phyloP scores from a whole-genome alignment of 1,139 yeast genomes.

The Hyphopichia wangnamkhiaoensis region DNA sequence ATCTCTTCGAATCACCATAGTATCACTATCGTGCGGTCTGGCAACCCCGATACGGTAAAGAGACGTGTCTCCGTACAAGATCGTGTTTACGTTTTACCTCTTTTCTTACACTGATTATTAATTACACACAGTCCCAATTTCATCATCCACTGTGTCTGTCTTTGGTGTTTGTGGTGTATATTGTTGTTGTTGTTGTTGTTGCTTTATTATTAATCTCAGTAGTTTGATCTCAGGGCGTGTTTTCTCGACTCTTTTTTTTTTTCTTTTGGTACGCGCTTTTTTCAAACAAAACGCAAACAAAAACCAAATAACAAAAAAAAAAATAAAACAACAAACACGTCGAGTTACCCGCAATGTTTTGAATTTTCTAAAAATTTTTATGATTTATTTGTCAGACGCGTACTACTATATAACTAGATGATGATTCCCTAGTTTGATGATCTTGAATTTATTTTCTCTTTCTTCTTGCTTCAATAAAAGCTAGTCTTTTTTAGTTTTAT shows the following conservation, averaged over 20 bases:
- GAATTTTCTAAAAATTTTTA: not conserved
- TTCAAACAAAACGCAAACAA: not conserved
- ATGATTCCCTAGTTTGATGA: slow-evolving; percentile 1
- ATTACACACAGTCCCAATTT: not conserved
- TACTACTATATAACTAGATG: slow-evolving; percentile 1
- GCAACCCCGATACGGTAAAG: not conserved
- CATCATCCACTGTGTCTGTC: too few relatives aligned
- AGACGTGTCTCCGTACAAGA: not conserved
- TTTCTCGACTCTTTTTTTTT: too few relatives aligned
- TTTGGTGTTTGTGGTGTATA: too few relatives aligned
- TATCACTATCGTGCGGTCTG: too few relatives aligned
- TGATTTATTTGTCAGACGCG: slow-evolving; percentile 3
- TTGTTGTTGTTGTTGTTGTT: too few relatives aligned
- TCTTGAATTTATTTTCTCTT: not conserved
- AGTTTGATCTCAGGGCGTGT: too few relatives aligned
- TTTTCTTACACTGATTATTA: not conserved
- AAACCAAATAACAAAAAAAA: not conserved
- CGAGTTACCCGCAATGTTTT: slow-evolving; percentile 3
- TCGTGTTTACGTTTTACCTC: not conserved
- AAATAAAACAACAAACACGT: not conserved
- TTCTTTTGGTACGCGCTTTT: too few relatives aligned
- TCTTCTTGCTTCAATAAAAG: slow-evolving; percentile 2
- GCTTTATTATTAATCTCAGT: too few relatives aligned
- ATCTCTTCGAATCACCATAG: too few relatives aligned
- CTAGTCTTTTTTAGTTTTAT: not conserved